phyloP scores from a whole-genome alignment of 257 asterid genomes.

The Osmanthus fragrans region DNA sequence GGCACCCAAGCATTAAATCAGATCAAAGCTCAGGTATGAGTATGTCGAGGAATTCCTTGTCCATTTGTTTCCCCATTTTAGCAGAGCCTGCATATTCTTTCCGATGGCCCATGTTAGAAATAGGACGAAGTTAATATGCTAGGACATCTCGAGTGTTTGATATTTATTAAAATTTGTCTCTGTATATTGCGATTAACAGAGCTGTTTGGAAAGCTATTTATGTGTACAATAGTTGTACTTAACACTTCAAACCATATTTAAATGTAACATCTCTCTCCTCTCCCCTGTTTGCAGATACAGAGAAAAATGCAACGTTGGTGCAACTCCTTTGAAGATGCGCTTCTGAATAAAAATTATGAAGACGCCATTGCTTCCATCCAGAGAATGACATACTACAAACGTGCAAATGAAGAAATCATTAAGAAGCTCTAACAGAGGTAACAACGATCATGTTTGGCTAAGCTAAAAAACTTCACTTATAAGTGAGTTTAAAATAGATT shows the following conservation, averaged over 20 bases:
- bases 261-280: neutral
- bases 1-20: slow-evolving; percentile 52
- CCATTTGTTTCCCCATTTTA: neutral
- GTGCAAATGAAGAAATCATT: slow-evolving; percentile 78
- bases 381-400: slow-evolving; percentile 85
- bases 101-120: neutral
- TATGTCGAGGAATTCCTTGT: neutral
- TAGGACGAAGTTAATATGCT: neutral
- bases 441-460: neutral
- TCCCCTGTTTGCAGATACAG: slow-evolving; percentile 56
- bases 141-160: neutral
- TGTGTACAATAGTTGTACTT: neutral
- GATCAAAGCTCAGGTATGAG: slow-evolving; percentile 69
- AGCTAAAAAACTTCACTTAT: neutral
- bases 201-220: neutral
- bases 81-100: neutral
- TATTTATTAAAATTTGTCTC: neutral
- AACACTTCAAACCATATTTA: neutral
- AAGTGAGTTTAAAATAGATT: neutral
- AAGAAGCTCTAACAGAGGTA: slow-evolving; percentile 58
- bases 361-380: slow-evolving; percentile 65
- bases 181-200: neutral
- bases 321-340: slow-evolving; percentile 62
- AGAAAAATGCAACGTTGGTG: slow-evolving; percentile 59
- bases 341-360: slow-evolving; percentile 43